Percentiles rank a stretch among this genome's conserved stretches.
phyloP scores from a whole-genome alignment of 1,284 basidiomycete species.

The Coniferiporia weirii region DNA sequence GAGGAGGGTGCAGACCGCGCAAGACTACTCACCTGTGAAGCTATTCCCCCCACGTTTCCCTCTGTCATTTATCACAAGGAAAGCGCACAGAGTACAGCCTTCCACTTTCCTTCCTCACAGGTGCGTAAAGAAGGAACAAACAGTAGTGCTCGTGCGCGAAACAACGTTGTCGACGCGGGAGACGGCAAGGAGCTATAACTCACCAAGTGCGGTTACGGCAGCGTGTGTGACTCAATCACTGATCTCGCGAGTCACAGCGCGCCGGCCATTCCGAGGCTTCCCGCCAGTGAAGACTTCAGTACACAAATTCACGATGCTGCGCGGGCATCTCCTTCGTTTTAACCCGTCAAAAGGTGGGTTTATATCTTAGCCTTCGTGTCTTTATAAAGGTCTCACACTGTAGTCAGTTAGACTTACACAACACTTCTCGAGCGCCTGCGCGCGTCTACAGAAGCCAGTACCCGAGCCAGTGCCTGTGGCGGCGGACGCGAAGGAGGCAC shows the following conservation, averaged over 20 bases:
- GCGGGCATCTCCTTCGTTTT: background rate
- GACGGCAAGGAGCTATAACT: background rate
- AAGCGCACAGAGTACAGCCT: background rate
- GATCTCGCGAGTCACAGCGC: background rate
- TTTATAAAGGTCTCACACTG: background rate
- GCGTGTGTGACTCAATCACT: background rate
- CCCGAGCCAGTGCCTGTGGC: background rate
- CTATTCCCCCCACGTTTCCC: slow-evolving; percentile 5
- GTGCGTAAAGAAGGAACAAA: background rate
- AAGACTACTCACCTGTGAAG: slow-evolving; percentile 4
- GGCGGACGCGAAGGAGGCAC: slow-evolving; percentile 5
- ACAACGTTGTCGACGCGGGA: background rate
- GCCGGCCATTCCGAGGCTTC: background rate
- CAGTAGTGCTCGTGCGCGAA: background rate
- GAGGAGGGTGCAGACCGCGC: background rate
- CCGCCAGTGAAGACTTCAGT: background rate
- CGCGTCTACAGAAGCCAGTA: background rate
- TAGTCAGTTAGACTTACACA: background rate
- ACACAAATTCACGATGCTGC: background rate
- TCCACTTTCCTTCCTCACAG: background rate
- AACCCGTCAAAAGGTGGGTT: background rate
- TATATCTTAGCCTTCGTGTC: background rate
- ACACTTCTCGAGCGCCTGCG: background rate
- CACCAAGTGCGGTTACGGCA: background rate
- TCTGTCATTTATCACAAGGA: slow-evolving; percentile 16